Evolutionary conservation across 2,329 filamentous ascomycete species (phyloP).

Genomic region (Akanthomyces lecanii): DNA sequence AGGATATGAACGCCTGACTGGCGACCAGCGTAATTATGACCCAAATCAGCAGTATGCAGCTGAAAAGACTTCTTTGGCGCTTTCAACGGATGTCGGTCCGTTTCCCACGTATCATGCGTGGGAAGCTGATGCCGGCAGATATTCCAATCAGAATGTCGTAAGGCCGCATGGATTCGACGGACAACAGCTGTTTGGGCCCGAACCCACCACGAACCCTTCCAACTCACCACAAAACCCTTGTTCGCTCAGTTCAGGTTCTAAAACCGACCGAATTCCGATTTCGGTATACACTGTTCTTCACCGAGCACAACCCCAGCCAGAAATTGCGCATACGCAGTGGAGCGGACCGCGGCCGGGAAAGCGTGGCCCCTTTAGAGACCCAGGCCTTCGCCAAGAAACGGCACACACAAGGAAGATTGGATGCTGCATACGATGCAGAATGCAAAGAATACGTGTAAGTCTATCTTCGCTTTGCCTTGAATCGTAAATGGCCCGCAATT

Average conservation of each 20-base stretch:
- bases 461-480: neutral
- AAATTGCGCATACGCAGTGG: neutral
- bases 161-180: neutral
- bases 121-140: constrained; percentile 6
- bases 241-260: neutral
- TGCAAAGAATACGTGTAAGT: constrained; percentile 56
- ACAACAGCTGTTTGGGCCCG: neutral
- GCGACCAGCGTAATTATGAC: neutral
- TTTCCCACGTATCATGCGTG: neutral
- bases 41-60: constrained; percentile 11
- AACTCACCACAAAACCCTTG: neutral
- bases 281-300: neutral
- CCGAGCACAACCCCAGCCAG: neutral
- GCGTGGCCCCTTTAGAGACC: constrained; percentile 52
- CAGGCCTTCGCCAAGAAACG: constrained; percentile 48
- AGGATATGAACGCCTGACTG: constrained; percentile 12
- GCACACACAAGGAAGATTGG: constrained; percentile 55
- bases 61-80: constrained; percentile 9
- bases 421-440: constrained; percentile 56
- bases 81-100: neutral
- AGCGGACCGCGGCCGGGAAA: constrained; percentile 25
- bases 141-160: constrained; percentile 4
- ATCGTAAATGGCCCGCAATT: neutral
- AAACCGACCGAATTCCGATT: neutral
- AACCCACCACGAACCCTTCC: neutral